A percentile compares a stretch with the other conserved stretches of the same genome.
Evolutionary conservation across 495 filamentous ascomycete species (phyloP).

Genomic region (Lophiotrema nucula): DNA sequence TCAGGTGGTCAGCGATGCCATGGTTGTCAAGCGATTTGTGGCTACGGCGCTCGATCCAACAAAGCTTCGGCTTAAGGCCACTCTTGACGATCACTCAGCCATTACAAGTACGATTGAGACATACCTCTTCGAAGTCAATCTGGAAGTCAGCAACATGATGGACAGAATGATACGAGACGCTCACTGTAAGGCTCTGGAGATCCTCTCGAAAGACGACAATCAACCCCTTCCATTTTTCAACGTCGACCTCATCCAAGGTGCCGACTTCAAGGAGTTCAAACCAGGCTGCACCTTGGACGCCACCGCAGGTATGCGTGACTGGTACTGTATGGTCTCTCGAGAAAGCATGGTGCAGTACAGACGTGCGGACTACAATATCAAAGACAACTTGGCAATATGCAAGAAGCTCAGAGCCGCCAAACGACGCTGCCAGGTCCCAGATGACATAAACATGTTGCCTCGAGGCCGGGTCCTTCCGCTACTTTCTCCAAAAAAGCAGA

Average conservation of each 20-base stretch:
- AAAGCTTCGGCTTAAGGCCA: too few species aligned
- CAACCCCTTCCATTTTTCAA: slow-evolving; percentile 4
- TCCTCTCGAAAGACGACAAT: slow-evolving; percentile 7
- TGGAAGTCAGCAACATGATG: slow-evolving; percentile 1
- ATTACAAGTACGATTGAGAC: not conserved
- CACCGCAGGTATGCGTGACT: too few species aligned
- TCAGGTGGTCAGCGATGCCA: too few species aligned
- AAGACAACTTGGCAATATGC: too few species aligned
- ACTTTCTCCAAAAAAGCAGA: too few species aligned
- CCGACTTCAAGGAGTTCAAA: slow-evolving; percentile 1
- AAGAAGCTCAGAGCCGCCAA: too few species aligned
- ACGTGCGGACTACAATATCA: slow-evolving; percentile 9
- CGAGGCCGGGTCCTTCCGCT: too few species aligned
- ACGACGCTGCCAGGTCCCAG: too few species aligned
- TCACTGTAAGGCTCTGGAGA: slow-evolving; percentile 4
- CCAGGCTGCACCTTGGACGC: slow-evolving; percentile 3
- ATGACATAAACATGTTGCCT: too few species aligned
- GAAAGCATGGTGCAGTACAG: slow-evolving; percentile 5
- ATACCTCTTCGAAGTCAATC: slow-evolving; percentile 7
- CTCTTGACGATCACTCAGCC: not conserved
- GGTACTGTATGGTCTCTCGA: too few species aligned
- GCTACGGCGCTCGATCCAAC: too few species aligned
- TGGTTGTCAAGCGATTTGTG: too few species aligned
- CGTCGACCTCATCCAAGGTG: not conserved
- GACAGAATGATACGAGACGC: slow-evolving; percentile 14